phyloP scores from a whole-genome alignment of 1,284 basidiomycete genomes.

The Sporisorium sorghi region DNA sequence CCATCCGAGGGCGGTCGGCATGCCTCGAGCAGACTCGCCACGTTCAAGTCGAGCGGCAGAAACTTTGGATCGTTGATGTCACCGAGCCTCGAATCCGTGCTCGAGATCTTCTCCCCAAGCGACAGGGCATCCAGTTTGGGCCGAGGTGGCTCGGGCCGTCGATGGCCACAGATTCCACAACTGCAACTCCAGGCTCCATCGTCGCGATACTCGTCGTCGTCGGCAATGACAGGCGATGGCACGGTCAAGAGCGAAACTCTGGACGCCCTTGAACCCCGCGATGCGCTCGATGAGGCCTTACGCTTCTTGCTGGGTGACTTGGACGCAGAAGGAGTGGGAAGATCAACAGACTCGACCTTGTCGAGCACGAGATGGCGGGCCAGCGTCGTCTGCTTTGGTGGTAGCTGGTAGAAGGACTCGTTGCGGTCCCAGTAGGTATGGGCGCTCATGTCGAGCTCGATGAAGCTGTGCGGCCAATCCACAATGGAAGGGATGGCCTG shows the following conservation, averaged over 20 bases:
- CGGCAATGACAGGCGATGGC: background rate
- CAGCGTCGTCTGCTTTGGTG: conserved; percentile 36
- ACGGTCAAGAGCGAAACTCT: conserved; percentile 1
- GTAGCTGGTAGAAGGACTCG: conserved; percentile 39
- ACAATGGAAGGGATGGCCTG: conserved; percentile 35
- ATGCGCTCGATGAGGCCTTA: conserved; percentile 15
- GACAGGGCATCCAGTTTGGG: conserved; percentile 18
- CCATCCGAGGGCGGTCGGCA: conserved; percentile 43
- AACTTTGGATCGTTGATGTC: conserved; percentile 21
- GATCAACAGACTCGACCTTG: conserved; percentile 28
- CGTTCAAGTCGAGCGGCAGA: conserved; percentile 44
- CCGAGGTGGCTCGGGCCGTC: conserved; percentile 1
- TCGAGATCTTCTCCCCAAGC: conserved; percentile 17
- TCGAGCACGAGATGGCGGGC: conserved; percentile 36
- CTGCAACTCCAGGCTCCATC: background rate
- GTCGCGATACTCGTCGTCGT: conserved; percentile 3
- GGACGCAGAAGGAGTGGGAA: conserved; percentile 14
- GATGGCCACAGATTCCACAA: conserved; percentile 2
- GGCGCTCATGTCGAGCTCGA: conserved; percentile 27
- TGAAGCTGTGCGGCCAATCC: conserved; percentile 38
- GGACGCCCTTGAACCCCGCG: conserved; percentile 4
- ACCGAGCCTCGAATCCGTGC: conserved; percentile 29
- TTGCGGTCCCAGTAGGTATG: conserved; percentile 48
- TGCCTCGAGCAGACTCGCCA: conserved; percentile 47
- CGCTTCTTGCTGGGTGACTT: conserved; percentile 32